Evolutionary conservation across 2,329 filamentous ascomycete species (phyloP), one percentile per base, ranked within the genome.

Genomic region (Penicillium thymicola): DNA sequence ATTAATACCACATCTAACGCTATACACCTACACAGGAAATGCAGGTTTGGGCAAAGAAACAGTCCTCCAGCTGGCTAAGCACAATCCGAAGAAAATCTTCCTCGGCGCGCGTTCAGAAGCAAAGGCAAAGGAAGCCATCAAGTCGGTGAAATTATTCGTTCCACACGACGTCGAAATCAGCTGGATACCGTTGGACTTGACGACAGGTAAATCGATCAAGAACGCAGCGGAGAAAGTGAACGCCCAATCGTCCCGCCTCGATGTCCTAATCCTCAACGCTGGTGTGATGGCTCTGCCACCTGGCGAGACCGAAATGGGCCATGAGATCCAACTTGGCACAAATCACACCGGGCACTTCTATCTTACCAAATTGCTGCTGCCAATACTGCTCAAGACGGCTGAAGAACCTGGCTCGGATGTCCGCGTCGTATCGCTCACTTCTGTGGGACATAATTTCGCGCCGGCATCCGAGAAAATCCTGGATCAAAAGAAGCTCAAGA

Each of bases 31-130:
- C 13, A 14, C 32, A 73, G 70, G 70, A 57, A 82, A 79, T 53
- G 68, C 73, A n/a, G 81, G 81, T 0, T 72, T 83, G 0, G 81
- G 81, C 25, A 74, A 71, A 54, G 70, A 74, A 54, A 74, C 74
- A 5, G 67, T 79, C 38, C 61, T 74, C 13, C 71, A 73, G 4
- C 69, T 80, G 8, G 72, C 76, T 13, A 71, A 72, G 50, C 77
- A 79, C 59, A 65, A 75, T 63, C 60, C 79, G 64, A 57, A 62
- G 4, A 70, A 71, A 25, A 68, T 77, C 23, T 77, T 68, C 45
- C 65, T 77, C 5, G 74, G 67, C 28, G 78, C 73, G 18, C 68
- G 74, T 18, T 62, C 61, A 0, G 59, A 63, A 40, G 47, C 55
- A n/a, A 71, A 23, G 44, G 67, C 66, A 7, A 38, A 51, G 3